Evolutionary conservation across 257 asterid species (phyloP).

Genomic region (Catharanthus roseus): DNA sequence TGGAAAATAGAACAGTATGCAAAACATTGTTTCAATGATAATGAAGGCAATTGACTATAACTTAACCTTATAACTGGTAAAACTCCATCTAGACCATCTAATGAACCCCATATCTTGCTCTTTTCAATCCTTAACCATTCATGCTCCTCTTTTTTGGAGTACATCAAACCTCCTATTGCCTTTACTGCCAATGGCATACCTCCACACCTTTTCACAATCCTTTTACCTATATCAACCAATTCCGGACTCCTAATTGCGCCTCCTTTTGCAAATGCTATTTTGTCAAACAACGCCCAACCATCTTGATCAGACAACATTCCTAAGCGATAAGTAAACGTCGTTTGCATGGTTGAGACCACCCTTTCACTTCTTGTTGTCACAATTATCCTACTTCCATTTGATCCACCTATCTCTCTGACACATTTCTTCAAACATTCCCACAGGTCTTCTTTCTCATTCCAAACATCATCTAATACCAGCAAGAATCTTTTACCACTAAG

Average conservation of each 20-base stretch:
- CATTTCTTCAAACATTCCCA: background rate
- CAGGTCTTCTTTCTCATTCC: background rate
- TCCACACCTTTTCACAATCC: background rate
- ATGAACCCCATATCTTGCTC: background rate
- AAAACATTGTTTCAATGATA: background rate
- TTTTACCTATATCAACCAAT: background rate
- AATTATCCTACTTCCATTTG: background rate
- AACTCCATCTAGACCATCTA: background rate
- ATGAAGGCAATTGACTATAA: background rate
- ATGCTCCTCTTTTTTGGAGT: background rate
- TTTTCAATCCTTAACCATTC: background rate
- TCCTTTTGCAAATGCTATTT: background rate
- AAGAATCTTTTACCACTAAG: conserved; percentile 11
- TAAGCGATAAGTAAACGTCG: background rate
- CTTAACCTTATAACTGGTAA: background rate
- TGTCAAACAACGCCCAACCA: background rate
- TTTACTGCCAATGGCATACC: background rate
- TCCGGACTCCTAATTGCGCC: background rate
- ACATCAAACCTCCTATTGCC: background rate
- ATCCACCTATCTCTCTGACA: background rate
- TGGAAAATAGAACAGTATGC: conserved; percentile 1
- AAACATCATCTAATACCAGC: conserved; percentile 10
- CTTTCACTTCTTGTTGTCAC: background rate
- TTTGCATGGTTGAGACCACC: background rate
- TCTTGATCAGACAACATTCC: background rate